phyloP scores from a whole-genome alignment of 805 yeast species.

The Wickerhamomyces queroliae region DNA sequence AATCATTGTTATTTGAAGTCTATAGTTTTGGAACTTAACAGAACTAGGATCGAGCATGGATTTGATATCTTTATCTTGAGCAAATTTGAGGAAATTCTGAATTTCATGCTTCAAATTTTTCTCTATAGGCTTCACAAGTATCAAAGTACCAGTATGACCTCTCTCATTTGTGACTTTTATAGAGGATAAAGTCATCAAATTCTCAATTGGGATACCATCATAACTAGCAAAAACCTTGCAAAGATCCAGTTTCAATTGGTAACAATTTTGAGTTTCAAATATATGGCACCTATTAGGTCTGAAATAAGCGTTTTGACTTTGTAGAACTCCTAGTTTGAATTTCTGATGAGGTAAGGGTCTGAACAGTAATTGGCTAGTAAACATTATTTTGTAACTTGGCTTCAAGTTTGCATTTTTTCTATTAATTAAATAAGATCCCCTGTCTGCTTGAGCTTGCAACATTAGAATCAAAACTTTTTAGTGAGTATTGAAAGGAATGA shows the following conservation, averaged over 20 bases:
- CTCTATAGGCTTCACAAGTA: neutral
- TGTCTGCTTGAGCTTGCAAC: too few species aligned
- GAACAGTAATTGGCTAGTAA: neutral
- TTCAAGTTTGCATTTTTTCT: neutral
- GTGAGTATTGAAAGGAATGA: neutral
- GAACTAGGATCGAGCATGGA: neutral
- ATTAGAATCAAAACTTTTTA: too few species aligned
- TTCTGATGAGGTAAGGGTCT: neutral
- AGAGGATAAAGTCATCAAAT: neutral
- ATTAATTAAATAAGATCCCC: too few species aligned
- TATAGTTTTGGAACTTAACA: neutral
- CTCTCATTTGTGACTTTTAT: neutral
- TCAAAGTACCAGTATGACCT: neutral
- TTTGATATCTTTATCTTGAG: neutral
- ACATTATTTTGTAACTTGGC: neutral
- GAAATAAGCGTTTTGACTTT: neutral
- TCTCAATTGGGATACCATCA: neutral
- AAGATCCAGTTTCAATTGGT: neutral
- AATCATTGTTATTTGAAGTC: neutral
- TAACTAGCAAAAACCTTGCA: neutral
- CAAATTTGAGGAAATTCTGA: neutral
- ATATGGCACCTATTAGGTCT: neutral
- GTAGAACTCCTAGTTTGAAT: neutral
- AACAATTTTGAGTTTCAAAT: neutral
- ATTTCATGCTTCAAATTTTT: neutral